Base-by-base conservation (phyloP, 306 rosid species). In the Quercus glauca region DNA sequence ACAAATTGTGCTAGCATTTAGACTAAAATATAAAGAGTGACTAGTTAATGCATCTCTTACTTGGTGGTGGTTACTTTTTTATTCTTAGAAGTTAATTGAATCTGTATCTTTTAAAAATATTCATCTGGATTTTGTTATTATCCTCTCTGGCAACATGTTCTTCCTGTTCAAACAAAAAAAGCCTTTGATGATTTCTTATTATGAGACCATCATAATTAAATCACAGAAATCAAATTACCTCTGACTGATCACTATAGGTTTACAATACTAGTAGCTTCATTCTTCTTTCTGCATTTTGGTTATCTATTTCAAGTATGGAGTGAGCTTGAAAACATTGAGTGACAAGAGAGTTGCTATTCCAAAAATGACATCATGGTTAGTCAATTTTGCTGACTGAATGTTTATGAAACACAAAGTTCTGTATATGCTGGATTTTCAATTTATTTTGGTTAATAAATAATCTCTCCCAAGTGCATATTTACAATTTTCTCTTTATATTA, bases 351-450 rank as follows among this genome's bases (percentile, higher is more conserved):
- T 9, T 20, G 64, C 64, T 58, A 58, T 58, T 58, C 64, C 4
- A 58, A 58, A 58, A 19, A 58, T 58, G 64, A 10, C 64, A 21
- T 21, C 14, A n/a, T 21, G 5, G 5, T 58, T 20, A 10, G 12
- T 21, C 23, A 2, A 58, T 21, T 58, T 9, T 58, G 64, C 23
- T 21, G 29, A 58, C 29, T 58, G 13, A 58, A n/a, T 17, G 23
- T 23, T 61, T 26, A 61, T 61, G 20, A 61, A 61, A 61, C 18
- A 26, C n/a, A 14, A 13, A 61, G 69, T 33, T 61, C 55, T 28
- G 45, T 60, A 19, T 68, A 26, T 79, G 80, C 70, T 79, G 45
- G 67, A n/a, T 75, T 75, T 61, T 12, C 20, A 61, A 49, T 59
- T 18, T 15, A 59, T 69, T 37, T 58, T 78, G 28, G 20, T n/a